A percentile compares a stretch with the other conserved stretches of the same genome.
These are phyloP conservation scores for Vigna radiata DNA, from an alignment of 306 rosid genomes.

Conservation along the genomic window DNA sequence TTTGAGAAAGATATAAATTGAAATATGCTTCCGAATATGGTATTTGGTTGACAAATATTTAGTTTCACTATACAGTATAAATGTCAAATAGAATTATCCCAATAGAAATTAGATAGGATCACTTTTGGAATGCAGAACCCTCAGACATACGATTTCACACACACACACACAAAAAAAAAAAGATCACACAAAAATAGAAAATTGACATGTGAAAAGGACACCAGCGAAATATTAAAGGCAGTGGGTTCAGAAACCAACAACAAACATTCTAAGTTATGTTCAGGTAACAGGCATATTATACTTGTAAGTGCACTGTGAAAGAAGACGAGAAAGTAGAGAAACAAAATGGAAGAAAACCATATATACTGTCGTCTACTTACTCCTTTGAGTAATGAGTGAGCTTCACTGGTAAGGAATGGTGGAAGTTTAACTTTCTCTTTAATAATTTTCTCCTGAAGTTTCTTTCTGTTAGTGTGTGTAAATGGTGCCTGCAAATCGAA, in stretches of 20 bases:
- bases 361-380: constrained; percentile 55
- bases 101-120: not conserved
- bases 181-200: not conserved
- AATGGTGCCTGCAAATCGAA: constrained; percentile 78
- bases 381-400: constrained; percentile 95
- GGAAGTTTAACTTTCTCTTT: constrained; percentile 94
- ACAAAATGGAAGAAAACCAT: not conserved
- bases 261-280: not conserved
- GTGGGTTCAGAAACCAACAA: not conserved
- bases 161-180: not conserved
- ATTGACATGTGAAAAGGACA: not conserved
- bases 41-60: not conserved
- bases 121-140: constrained; percentile 5
- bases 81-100: not conserved
- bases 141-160: not conserved
- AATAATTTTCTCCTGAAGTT: constrained; percentile 91
- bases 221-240: not conserved
- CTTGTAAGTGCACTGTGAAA: not conserved
- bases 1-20: constrained; percentile 17
- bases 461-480: constrained; percentile 81
- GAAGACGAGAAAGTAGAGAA: constrained; percentile 15
- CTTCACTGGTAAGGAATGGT: constrained; percentile 71
- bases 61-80: not conserved
- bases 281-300: constrained; percentile 18
- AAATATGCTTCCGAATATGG: no score